A percentile compares a stretch with the other conserved stretches of the same genome.
phyloP scores from a whole-genome alignment of 768 basidiomycete species.

The Fomitopsis serialis region DNA sequence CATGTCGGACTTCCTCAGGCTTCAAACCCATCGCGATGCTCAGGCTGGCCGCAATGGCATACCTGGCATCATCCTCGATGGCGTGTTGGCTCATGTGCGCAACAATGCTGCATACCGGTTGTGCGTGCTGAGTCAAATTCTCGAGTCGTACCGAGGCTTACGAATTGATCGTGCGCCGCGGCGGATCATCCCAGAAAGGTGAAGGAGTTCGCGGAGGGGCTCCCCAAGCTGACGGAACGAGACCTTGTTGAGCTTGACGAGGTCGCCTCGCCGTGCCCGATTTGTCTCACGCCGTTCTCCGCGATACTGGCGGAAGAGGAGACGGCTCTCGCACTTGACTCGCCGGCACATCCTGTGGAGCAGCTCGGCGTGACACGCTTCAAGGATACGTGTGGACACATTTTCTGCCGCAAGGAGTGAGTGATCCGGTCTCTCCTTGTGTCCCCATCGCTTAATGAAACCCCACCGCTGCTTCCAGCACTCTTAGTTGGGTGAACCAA shows the following conservation, averaged over 20 bases:
- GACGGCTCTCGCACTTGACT: slow-evolving; percentile 68
- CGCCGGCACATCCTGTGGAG: slow-evolving; percentile 67
- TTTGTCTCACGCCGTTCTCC: slow-evolving; percentile 68
- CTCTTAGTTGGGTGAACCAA: slow-evolving; percentile 55
- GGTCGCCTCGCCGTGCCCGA: slow-evolving; percentile 67
- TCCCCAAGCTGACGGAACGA: slow-evolving; percentile 19
- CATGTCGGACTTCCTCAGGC: no score
- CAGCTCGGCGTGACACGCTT: slow-evolving; percentile 67
- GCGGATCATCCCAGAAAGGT: not conserved
- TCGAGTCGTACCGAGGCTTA: no score
- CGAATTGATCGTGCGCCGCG: no score
- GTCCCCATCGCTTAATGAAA: not conserved
- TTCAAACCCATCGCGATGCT: no score
- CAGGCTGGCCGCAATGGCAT: no score
- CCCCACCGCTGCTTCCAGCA: slow-evolving; percentile 30
- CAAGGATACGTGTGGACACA: slow-evolving; percentile 38
- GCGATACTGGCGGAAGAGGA: slow-evolving; percentile 73
- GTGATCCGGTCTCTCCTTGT: slow-evolving; percentile 16
- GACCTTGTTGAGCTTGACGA: slow-evolving; percentile 16
- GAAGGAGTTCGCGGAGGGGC: slow-evolving; percentile 3
- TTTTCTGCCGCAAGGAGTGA: slow-evolving; percentile 80
- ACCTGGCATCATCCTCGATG: no score
- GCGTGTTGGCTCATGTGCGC: no score
- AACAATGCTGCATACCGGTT: no score
- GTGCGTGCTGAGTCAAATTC: no score